A percentile compares a stretch with the other conserved stretches of the same genome.
Evolutionary conservation across 768 basidiomycete genomes (phyloP).

Genomic region (Nidularia pulvinata): DNA sequence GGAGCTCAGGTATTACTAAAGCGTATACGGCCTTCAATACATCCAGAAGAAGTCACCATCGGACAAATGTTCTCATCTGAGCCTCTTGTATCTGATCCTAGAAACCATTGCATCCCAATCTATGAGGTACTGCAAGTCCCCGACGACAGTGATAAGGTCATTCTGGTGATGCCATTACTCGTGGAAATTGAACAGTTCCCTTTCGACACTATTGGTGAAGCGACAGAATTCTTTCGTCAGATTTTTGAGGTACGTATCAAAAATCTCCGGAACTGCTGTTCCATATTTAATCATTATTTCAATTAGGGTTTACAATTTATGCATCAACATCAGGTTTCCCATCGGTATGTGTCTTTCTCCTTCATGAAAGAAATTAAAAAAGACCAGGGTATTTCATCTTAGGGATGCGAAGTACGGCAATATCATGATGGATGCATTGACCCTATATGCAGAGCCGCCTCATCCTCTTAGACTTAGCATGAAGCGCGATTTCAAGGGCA

Average conservation of each 20-base stretch:
- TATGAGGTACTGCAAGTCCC: constrained; percentile 15
- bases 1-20: constrained; percentile 18
- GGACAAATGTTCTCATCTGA: constrained; percentile 14
- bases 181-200: constrained; percentile 10
- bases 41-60: constrained; percentile 29
- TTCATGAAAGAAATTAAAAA: too few species aligned
- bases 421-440: background rate
- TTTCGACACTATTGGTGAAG: constrained; percentile 27
- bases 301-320: constrained; percentile 28
- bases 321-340: constrained; percentile 23
- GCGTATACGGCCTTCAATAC: constrained; percentile 3
- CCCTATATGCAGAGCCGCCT: background rate
- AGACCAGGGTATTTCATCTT: too few species aligned
- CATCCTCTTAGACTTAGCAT: background rate
- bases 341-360: constrained; percentile 16
- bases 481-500: background rate
- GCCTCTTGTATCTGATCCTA: constrained; percentile 9
- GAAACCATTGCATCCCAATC: constrained; percentile 34
- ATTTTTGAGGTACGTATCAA: too few species aligned
- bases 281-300: background rate
- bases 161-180: constrained; percentile 28
- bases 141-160: constrained; percentile 7
- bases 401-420: background rate
- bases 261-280: too few species aligned
- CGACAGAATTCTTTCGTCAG: constrained; percentile 22